Conservation (phyloP, 805 yeast species). For the Candida krabiensis region DNA sequence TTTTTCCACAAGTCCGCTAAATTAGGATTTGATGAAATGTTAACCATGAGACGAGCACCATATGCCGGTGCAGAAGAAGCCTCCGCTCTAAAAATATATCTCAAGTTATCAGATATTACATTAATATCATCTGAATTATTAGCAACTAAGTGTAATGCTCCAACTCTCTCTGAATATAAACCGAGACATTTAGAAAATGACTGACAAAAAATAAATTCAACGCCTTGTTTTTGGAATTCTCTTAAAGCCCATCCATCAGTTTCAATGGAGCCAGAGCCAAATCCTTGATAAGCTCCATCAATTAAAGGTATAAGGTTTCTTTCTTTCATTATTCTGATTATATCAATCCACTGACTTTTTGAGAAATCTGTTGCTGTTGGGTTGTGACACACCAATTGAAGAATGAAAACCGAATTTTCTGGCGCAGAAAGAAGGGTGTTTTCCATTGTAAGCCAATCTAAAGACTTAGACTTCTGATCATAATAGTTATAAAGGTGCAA, state of each 20-base stretch:
- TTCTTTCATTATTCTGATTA: conserved; percentile 55
- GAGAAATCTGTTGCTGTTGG: conserved; percentile 89
- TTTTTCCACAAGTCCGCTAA: conserved; percentile 35
- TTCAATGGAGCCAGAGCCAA: conserved; percentile 75
- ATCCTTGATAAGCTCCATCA: conserved; percentile 90
- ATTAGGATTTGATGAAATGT: conserved; percentile 29
- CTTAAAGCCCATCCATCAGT: conserved; percentile 53
- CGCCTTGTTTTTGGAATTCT: conserved; percentile 42
- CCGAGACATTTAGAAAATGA: conserved; percentile 90
- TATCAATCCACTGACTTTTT: conserved; percentile 67
- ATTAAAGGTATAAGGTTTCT: conserved; percentile 69
- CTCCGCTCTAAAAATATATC: conserved; percentile 38
- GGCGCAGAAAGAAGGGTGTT: conserved; percentile 51
- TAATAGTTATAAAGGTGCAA: conserved; percentile 45
- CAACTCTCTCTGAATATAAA: conserved; percentile 85
- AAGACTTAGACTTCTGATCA: conserved; percentile 38
- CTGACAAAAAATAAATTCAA: conserved; percentile 65
- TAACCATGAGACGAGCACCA: conserved; percentile 43
- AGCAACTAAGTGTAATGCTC: conserved; percentile 60
- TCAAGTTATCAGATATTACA: conserved; percentile 26
- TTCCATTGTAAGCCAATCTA: conserved; percentile 58
- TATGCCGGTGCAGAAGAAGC: conserved; percentile 48
- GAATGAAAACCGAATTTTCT: conserved; percentile 56
- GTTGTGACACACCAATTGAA: conserved; percentile 90
- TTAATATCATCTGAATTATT: conserved; percentile 3